phyloP scores from a whole-genome alignment of 768 basidiomycete species.

The Kwoniella europaea region DNA sequence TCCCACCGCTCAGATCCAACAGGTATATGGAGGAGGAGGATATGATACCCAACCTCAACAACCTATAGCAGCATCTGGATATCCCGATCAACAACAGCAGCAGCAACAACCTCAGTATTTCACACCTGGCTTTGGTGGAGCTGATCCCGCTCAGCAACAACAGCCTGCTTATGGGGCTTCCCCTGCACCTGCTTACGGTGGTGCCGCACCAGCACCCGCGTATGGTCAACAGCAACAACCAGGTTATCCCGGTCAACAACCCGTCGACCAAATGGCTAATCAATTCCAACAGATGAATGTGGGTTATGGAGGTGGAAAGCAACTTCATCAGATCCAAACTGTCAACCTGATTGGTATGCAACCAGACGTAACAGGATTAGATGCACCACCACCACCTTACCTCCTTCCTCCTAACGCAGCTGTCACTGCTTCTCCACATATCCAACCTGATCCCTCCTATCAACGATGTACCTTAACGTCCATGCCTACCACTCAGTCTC shows the following conservation, averaged over 20 bases:
- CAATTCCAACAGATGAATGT: constrained; percentile 92
- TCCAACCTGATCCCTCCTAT: constrained; percentile 88
- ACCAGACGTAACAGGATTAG: constrained; percentile 84
- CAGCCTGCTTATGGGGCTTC: constrained; percentile 45
- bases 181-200: constrained; percentile 31
- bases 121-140: constrained; percentile 46
- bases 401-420: constrained; percentile 76
- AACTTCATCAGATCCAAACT: constrained; percentile 73
- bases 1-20: constrained; percentile 81
- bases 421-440: constrained; percentile 62
- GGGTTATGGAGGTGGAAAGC: constrained; percentile 57
- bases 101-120: constrained; percentile 45
- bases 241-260: constrained; percentile 2
- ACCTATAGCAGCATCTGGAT: constrained; percentile 28
- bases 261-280: constrained; percentile 66
- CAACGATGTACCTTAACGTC: constrained; percentile 88
- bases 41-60: constrained; percentile 63
- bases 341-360: constrained; percentile 91
- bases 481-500: constrained; percentile 86
- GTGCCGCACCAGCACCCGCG: constrained; percentile 28
- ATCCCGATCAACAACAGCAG: constrained; percentile 22
- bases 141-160: constrained; percentile 17
- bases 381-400: constrained; percentile 83
- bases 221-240: constrained; percentile 59
- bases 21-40: constrained; percentile 62